These are phyloP conservation scores for Copromyces sp. DNA, from an alignment of 495 filamentous ascomycete species.

Conservation along the genomic window DNA sequence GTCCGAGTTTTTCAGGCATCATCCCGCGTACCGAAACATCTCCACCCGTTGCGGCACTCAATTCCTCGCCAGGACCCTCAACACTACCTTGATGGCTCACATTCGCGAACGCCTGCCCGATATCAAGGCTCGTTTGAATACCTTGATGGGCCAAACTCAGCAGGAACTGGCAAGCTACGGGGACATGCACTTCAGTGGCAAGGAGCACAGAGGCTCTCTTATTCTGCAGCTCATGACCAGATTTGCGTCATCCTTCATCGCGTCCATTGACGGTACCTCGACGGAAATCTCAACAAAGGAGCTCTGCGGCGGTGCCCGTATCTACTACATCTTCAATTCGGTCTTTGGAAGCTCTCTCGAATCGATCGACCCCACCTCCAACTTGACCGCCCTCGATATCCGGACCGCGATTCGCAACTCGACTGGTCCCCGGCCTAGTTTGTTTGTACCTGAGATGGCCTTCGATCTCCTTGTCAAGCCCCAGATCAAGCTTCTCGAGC, in stretches of 20 bases:
- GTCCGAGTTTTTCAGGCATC: slow-evolving; percentile 90
- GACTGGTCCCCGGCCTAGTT: slow-evolving; percentile 85
- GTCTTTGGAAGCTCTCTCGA: slow-evolving; percentile 97
- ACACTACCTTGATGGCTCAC: slow-evolving; percentile 88
- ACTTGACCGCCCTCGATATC: slow-evolving; percentile 93
- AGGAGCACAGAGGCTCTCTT: slow-evolving; percentile 88
- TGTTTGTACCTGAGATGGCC: slow-evolving; percentile 94
- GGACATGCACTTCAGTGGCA: slow-evolving; percentile 95
- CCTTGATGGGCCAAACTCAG: slow-evolving; percentile 97
- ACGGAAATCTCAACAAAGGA: slow-evolving; percentile 99
- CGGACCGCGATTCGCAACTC: slow-evolving; percentile 97
- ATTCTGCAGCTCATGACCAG: slow-evolving; percentile 97
- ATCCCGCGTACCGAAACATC: slow-evolving; percentile 96
- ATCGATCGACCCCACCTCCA: slow-evolving; percentile 88
- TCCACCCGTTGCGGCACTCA: slow-evolving; percentile 89
- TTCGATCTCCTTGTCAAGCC: slow-evolving; percentile 98
- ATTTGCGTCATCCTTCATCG: slow-evolving; percentile 95
- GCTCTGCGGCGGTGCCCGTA: slow-evolving; percentile 88
- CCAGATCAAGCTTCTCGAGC: slow-evolving; percentile 92
- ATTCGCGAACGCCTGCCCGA: slow-evolving; percentile 93
- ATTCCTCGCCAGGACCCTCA: slow-evolving; percentile 89
- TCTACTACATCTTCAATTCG: slow-evolving; percentile 99
- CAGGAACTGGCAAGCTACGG: slow-evolving; percentile 98
- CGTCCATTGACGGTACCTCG: slow-evolving; percentile 95
- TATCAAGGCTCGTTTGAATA: slow-evolving; percentile 96